A percentile compares a stretch with the other conserved stretches of the same genome.
These are phyloP conservation scores for Royoungia palumana DNA, from an alignment of 768 basidiomycete genomes.

Conservation along the genomic window DNA sequence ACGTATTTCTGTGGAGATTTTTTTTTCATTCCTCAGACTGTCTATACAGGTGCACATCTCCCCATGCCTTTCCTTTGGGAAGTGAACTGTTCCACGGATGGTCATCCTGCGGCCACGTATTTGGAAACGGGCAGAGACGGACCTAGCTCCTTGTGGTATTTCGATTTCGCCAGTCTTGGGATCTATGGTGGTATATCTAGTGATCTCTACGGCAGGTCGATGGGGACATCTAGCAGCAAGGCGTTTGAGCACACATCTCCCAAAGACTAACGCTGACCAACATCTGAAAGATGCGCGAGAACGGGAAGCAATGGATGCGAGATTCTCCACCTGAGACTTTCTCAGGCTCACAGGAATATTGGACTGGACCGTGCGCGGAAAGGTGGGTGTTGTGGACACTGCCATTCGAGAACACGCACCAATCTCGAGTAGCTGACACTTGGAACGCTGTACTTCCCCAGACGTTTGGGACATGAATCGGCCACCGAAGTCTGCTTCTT, in stretches of 20 bases:
- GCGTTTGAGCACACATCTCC: slow-evolving; percentile 3
- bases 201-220: slow-evolving; percentile 67
- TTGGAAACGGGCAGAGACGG: slow-evolving; percentile 20
- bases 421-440: slow-evolving; percentile 66
- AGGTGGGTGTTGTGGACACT: slow-evolving; percentile 4
- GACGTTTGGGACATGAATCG: slow-evolving; percentile 4
- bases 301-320: slow-evolving; percentile 60
- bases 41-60: slow-evolving; percentile 26
- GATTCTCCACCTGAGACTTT: slow-evolving; percentile 19
- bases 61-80: slow-evolving; percentile 34
- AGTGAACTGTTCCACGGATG: slow-evolving; percentile 27
- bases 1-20: slow-evolving; percentile 5
- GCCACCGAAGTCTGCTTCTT: too few relatives aligned
- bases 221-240: slow-evolving; percentile 53
- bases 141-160: slow-evolving; percentile 45
- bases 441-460: slow-evolving; percentile 13
- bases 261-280: slow-evolving; percentile 33
- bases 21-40: slow-evolving; percentile 12
- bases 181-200: slow-evolving; percentile 50
- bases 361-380: slow-evolving; percentile 34
- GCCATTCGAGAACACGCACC: slow-evolving; percentile 15
- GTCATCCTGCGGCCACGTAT: slow-evolving; percentile 2
- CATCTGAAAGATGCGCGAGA: slow-evolving; percentile 74
- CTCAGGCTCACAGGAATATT: slow-evolving; percentile 58
- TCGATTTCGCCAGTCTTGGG: slow-evolving; percentile 47